Base-by-base conservation (phyloP, 768 basidiomycete genomes). In the Xerocomus brunneocitrinus region DNA sequence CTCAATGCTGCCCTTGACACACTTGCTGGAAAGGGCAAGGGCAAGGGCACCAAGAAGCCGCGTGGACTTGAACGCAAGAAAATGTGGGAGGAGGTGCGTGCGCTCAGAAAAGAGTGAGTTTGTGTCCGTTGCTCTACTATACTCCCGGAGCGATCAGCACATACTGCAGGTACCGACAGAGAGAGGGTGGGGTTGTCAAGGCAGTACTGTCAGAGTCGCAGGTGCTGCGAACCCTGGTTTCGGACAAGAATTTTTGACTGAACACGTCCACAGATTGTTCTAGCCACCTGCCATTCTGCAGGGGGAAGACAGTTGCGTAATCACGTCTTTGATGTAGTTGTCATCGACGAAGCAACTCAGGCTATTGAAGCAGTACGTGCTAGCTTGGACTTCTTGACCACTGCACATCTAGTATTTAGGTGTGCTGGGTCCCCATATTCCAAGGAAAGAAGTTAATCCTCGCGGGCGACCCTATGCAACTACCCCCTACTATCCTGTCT, bases 311-410 rank as follows among this genome's bases (percentile, higher is more conserved):
- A 95, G 58, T 71, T 98, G 7, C 78, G 80, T 40, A 82, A 86
- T 54, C 78, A 85, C 52, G 71, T 78, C 2, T 99, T 99, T 63
- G 97, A 99, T 65, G 88, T 95, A 0, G 83, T 94, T 10, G 87
- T 99, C 43, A 95, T 99, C 50, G 97, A 99, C 60, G 97, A 99
- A 72, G 97, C 97, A 0, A 98, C 97, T 0, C 97, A 98, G 68
- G 95, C 95, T 4, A 65, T 97, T 13, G 95, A 99, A 72, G 92
- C 94, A 24, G 94, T 94, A 64, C 54, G 81, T 67, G 10, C 19
- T n/a, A 16, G 6, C 24, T 35, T 30, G 22, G 5, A 38, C 0
- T 19, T 13, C 7, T 41, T 28, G 22, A 8, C 3, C 3, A 3
- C 49, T 60, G 14, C 60, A 38, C 5, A 25, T 8, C 8, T 27